Base-by-base conservation (phyloP, 345 rosid genomes). In the Leavenworthia alabamica region DNA sequence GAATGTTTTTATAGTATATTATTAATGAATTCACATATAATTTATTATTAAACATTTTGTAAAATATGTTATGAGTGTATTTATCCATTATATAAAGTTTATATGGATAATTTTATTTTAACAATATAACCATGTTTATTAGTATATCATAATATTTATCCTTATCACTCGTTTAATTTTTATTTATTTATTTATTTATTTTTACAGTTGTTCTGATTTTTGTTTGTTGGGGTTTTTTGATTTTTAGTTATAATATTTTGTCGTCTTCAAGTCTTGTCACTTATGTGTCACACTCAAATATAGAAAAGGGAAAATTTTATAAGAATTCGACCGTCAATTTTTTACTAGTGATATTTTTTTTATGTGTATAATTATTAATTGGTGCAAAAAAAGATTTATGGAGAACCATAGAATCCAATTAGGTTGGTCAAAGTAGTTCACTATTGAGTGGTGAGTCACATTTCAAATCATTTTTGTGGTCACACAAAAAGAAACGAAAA, bases 391-490 rank as follows among this genome's bases (percentile, higher is more conserved):
- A 40, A 39, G 35, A 51, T 11, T 49, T 20, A 41, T 2, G 29
- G 28, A 28, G 65, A 59, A 53, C 66, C 72, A 58, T 59, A 50
- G n/a, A n/a, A n/a, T n/a, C n/a, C 45, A 68, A 31, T 40, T 60
- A 59, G 59, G 59, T 50, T 67, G 72, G 72, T 50, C 60, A 68
- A 68, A 59, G 60, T 59, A 49, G 66, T 23, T 68, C 52, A 59
- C 37, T 31, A 44, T 31, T 59, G 72, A 68, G 60, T 40, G 60
- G 50, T 58, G 42, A 49, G 41, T 12, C 29, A 58, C 41, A 29
- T 10, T 47, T 24, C 41, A 46, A 13, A 5, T 12, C 17, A 2
- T 56, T n/a, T 27, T 1, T 56, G 64, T 66, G 64, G 71, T 47
- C 47, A 48, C 16, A 19, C 1, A 19, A 22, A 22, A 22, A 22